Evolutionary conservation across 768 basidiomycete genomes (phyloP), one percentile per base, ranked within the genome.

Genomic region (Hygrophoropsis aurantiaca): DNA sequence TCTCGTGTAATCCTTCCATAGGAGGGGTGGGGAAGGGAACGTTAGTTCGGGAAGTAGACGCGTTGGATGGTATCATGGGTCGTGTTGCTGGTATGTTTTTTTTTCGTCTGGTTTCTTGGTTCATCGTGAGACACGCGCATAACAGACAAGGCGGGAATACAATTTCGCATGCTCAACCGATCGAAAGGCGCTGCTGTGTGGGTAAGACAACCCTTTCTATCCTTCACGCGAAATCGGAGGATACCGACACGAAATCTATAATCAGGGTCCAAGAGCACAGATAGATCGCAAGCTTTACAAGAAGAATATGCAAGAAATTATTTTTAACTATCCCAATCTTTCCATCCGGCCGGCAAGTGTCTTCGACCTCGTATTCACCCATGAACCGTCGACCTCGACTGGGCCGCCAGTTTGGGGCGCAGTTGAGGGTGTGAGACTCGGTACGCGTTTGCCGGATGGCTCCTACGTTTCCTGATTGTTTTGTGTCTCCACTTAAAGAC

Each of bases 1-100:
- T 95, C 58, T 93, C 90, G 18, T 95, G 93, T 57, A 95, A 95
- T 63, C 93, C 93, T 2, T 91, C 89, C 1, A 87, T 94, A 49
- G 93, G 93, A 6, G 91, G 91, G 16, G 84, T 95, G 3, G 93
- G 93, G 5, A 95, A 95, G 67, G 93, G 93, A 16, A 93, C 86
- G 0, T 72, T 95, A 24, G 90, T 94, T n/a, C 74, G 87, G 35
- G 93, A 95, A 64, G 82, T 95, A 5, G 93, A 95, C 59, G 93
- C 93, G 23, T 68, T 95, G 47, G 93, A 92, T 54, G 93, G 93
- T 2, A 59, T 94, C 9, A 92, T 91, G 74, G 93, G 88, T 2
- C 73, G 72, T 36, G 80, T 92, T n/a, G 79, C 88, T 52, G 91
- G 92, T 87, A 51, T 42, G 79, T 63, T 36, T 21, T 21, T n/a